These are phyloP conservation scores for Syncephalis fuscata DNA, from an alignment of 371 early-diverging fungal species.

Conservation along the genomic window DNA sequence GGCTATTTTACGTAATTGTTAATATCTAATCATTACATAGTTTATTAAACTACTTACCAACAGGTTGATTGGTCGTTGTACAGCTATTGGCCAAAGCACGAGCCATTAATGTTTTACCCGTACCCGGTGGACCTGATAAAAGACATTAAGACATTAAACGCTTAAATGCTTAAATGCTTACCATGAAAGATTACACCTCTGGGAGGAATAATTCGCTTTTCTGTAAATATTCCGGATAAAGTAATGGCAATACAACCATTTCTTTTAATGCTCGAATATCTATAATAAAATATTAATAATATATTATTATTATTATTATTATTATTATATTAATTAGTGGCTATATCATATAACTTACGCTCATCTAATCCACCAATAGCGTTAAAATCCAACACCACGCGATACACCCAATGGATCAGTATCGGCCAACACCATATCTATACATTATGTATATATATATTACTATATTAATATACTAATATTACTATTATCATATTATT, in stretches of 20 bases:
- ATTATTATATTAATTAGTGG: too few species aligned
- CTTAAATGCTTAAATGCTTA: not conserved
- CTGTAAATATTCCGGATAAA: constrained; percentile 91
- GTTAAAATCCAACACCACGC: constrained; percentile 63
- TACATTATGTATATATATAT: too few species aligned
- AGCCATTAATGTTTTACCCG: constrained; percentile 93
- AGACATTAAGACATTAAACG: not conserved
- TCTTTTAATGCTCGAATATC: constrained; percentile 98
- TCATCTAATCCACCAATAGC: constrained; percentile 99
- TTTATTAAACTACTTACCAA: constrained; percentile 97
- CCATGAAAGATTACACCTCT: constrained; percentile 79
- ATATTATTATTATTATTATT: too few species aligned
- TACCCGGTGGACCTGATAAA: constrained; percentile 85
- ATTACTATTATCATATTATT: too few species aligned
- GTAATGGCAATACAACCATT: constrained; percentile 97
- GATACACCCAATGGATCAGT: constrained; percentile 18
- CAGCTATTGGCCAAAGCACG: constrained; percentile 97
- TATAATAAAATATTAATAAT: too few species aligned
- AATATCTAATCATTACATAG: constrained; percentile 8
- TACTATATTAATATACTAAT: too few species aligned
- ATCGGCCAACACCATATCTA: constrained; percentile 12
- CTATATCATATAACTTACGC: too few species aligned
- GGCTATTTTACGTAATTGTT: not conserved
- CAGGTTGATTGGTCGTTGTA: constrained; percentile 90
- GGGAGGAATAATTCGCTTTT: constrained; percentile 96